These are phyloP conservation scores for Schizophyllum amplum DNA, from an alignment of 1,284 basidiomycete species.

Conservation along the genomic window DNA sequence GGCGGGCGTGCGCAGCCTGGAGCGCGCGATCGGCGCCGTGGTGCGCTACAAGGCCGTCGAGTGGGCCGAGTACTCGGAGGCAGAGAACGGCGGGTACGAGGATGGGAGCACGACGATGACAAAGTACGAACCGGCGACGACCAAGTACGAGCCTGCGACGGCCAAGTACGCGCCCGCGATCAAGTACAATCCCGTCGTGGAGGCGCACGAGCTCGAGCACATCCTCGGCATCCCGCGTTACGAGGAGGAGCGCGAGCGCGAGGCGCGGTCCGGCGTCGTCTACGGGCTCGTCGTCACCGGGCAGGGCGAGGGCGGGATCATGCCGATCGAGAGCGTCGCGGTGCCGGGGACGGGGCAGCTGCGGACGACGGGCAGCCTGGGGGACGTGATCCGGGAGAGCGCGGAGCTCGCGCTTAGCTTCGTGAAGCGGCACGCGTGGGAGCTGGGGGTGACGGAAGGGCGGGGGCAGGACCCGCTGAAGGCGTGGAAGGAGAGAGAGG, in stretches of 20 bases:
- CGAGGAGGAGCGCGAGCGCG: constrained; percentile 73
- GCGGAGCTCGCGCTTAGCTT: constrained; percentile 82
- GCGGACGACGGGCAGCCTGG: constrained; percentile 76
- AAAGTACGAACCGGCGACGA: not conserved
- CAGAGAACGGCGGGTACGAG: constrained; percentile 9
- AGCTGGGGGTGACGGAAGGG: constrained; percentile 66
- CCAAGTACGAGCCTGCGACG: not conserved
- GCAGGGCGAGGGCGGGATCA: constrained; percentile 79
- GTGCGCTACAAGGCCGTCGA: constrained; percentile 86
- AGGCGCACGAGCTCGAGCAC: constrained; percentile 68
- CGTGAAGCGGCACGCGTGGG: constrained; percentile 80
- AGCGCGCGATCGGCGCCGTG: constrained; percentile 81
- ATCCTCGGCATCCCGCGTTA: constrained; percentile 80
- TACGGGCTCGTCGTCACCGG: constrained; percentile 88
- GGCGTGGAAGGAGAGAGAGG: too few relatives aligned
- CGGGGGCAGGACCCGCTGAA: constrained; percentile 69
- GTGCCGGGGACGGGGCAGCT: constrained; percentile 67
- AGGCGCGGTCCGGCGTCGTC: constrained; percentile 65
- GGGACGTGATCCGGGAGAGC: constrained; percentile 86
- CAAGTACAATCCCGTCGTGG: constrained; percentile 58
- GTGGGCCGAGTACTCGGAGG: constrained; percentile 70
- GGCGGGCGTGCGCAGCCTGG: constrained; percentile 88
- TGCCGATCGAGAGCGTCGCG: constrained; percentile 75
- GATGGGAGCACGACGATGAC: not conserved
- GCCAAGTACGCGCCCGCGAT: constrained; percentile 8